Evolutionary conservation across 192 early-diverging fungal species (phyloP), one percentile per base, ranked within the genome.

Genomic region (Coemansia sp.): DNA sequence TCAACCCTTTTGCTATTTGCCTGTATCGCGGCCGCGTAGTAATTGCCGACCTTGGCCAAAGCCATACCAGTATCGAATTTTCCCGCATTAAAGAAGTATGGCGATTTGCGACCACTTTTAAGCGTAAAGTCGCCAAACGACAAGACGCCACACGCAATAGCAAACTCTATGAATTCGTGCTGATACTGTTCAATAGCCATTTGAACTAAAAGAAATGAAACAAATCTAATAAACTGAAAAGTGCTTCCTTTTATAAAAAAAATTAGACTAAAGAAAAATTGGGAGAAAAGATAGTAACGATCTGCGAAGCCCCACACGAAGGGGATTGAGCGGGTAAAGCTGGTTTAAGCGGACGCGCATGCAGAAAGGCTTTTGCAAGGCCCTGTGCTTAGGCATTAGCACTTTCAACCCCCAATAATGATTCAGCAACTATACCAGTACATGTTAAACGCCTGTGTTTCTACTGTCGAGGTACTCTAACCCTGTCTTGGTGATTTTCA

Each of bases 1-100:
- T 82, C 62, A 58, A 96, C 75, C n/a, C 16, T 40, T 12, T 80
- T 83, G 11, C 81, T 79, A 75, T 92, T 90, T 17, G 84, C 72
- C 38, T 43, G 49, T 43, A 99, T 85, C 13, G 93, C 92, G 7
- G 92, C 88, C 10, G 98, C 95, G 67, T 97, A 99, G 85, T 90
- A 96, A 48, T 86, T 75, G 44, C 98, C 95, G 45, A 99, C 87
- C 66, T 90, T 84, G 43, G 89, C 77, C 49, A 99, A 81, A 9
- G 93, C 86, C 42, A 86, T 85, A 17, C 97, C 97, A 45, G 91
- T 92, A 86, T 95, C 92, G 84, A 99, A 99, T 71, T 92, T 86
- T 72, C 98, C 98, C 19, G 95, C 91, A 76, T 99, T 98, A 84
- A 98, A 96, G 75, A 99, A 99, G 88, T 97, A 99, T 11, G 97